phyloP scores from a whole-genome alignment of 306 rosid genomes.

The Quercus parvula region DNA sequence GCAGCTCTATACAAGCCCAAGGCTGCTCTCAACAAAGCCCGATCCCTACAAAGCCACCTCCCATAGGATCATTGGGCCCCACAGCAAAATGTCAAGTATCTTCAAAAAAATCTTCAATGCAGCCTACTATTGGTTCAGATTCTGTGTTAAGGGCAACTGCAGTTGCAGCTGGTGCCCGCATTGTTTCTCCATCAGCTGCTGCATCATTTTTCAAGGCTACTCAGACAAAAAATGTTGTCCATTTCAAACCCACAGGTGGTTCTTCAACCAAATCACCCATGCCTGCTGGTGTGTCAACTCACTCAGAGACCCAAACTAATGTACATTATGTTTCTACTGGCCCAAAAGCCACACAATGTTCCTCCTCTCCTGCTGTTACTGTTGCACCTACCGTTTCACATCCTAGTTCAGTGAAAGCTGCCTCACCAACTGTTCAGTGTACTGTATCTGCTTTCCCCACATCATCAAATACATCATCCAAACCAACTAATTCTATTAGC shows the following conservation, averaged over 20 bases:
- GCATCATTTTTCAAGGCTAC: slow-evolving; percentile 52
- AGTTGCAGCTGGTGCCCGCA: slow-evolving; percentile 65
- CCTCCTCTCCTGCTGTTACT: slow-evolving; percentile 21
- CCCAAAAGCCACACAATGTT: slow-evolving; percentile 8
- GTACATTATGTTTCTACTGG: background rate
- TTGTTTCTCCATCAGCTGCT: slow-evolving; percentile 54
- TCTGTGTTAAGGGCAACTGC: slow-evolving; percentile 51
- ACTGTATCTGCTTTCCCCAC: slow-evolving; percentile 14
- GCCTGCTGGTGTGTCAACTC: slow-evolving; percentile 25
- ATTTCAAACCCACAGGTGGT: slow-evolving; percentile 38
- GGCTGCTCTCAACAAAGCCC: slow-evolving; percentile 41
- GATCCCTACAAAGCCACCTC: slow-evolving; percentile 14
- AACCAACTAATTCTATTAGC: slow-evolving; percentile 27
- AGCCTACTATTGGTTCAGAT: slow-evolving; percentile 32
- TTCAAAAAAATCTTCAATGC: slow-evolving; percentile 38
- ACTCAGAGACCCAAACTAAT: slow-evolving; percentile 25
- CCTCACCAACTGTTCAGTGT: slow-evolving; percentile 19
- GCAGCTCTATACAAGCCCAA: slow-evolving; percentile 30
- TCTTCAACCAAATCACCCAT: slow-evolving; percentile 35
- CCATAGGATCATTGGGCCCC: slow-evolving; percentile 30
- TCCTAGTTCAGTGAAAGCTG: slow-evolving; percentile 21
- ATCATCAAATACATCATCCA: slow-evolving; percentile 15
- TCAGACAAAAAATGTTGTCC: slow-evolving; percentile 48
- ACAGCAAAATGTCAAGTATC: slow-evolving; percentile 33
- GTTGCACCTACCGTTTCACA: slow-evolving; percentile 10